Base-by-base conservation (phyloP, 2,329 filamentous ascomycete genomes). In the Calonectria honghensis region DNA sequence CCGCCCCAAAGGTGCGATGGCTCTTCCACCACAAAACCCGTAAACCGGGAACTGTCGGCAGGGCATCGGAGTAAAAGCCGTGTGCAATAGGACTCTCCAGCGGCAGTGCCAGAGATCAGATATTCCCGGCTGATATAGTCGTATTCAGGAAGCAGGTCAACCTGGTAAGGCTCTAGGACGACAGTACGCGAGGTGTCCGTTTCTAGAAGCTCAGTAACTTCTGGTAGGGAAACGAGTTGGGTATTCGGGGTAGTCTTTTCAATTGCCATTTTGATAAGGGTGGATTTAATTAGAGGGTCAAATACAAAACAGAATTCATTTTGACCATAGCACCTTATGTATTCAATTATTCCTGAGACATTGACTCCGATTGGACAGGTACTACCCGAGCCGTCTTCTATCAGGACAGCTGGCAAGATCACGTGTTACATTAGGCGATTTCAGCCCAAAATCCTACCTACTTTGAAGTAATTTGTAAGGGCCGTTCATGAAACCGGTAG, bases 1-100 rank as follows among this genome's bases (percentile, higher is more conserved):
- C 76, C 76, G 14, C 76, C 74, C 73, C 76, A 78, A 4, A 78
- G 51, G 52, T 78, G 76, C 1, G 74, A 78, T 2, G 76, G 76
- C 48, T 78, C 76, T 32, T 73, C 54, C 0, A 76, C 73, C 10
- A 73, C 73, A 16, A 78, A 76, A 18, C 75, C 73, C 10, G 75
- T 70, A 67, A 75, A 78, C 11, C 63, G 35, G 20, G 45, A 32
- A 29, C 4, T 20, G 45, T 75, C 67, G 2, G 63, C 68, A 9
- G 76, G 75, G 32, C 73, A 78, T 6, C 75, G 75, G 6, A 78
- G 71, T 2, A 78, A 68, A 35, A 78, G 29, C 0, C 76, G 72
- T 7, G 76, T 78, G 45, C 76, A 78, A 37, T 76, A 78, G 1
- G 76, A 70, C 37, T 76, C 69, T 16, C 73, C 75, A 29, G 69